These are phyloP conservation scores for Exserohilum rostratum DNA, from an alignment of 2,329 filamentous ascomycete genomes.

Conservation along the genomic window DNA sequence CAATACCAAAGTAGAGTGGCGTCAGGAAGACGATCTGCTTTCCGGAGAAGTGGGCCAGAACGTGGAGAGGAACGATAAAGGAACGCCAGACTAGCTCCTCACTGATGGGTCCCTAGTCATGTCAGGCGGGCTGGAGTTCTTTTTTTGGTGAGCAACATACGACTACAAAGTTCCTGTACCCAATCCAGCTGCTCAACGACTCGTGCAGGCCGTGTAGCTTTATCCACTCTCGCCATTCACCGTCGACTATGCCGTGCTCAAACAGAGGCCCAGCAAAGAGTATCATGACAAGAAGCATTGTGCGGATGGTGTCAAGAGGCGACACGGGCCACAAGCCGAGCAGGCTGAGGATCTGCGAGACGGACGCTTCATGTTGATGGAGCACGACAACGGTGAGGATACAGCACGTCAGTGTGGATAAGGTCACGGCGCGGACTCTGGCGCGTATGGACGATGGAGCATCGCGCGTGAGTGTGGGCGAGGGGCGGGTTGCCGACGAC, in stretches of 20 bases:
- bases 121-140: conserved; percentile 11
- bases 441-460: conserved; percentile 87
- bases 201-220: conserved; percentile 62
- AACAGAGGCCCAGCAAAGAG: conserved; percentile 87
- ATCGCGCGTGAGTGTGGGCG: conserved; percentile 79
- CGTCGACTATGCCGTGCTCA: conserved; percentile 76
- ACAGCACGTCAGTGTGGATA: conserved; percentile 74
- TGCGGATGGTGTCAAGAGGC: conserved; percentile 65
- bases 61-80: conserved; percentile 79
- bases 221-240: conserved; percentile 69
- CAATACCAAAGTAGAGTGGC: conserved; percentile 88
- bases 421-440: conserved; percentile 78
- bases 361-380: conserved; percentile 58
- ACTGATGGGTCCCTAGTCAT: conserved; percentile 72
- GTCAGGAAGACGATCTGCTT: conserved; percentile 75
- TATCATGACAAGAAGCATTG: conserved; percentile 73
- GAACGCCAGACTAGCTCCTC: conserved; percentile 95
- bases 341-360: conserved; percentile 64
- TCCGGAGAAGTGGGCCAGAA: conserved; percentile 64
- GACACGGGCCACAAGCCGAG: conserved; percentile 84
- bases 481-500: conserved; percentile 78
- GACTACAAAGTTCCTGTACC: conserved; percentile 85
- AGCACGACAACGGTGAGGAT: conserved; percentile 71
- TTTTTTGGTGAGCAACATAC: conserved; percentile 58
- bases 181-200: conserved; percentile 72